Base-by-base conservation (phyloP, 2,329 filamentous ascomycete genomes). In the Ilyonectria sp. region DNA sequence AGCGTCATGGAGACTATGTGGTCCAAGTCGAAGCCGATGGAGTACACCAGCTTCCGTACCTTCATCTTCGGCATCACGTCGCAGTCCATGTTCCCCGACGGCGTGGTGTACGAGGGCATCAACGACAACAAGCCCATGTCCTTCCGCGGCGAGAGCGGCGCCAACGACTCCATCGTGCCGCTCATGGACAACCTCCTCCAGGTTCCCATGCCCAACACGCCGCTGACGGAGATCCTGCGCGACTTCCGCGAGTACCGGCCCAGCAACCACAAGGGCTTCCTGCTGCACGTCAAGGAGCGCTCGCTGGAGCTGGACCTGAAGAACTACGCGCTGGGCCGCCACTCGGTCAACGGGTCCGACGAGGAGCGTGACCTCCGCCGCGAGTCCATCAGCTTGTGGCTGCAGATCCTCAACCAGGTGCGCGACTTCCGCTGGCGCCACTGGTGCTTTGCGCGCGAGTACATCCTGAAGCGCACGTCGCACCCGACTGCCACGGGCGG, bases 11-110 rank as follows among this genome's bases (percentile, higher is more conserved):
- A 96, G 79, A 88, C 85, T 26, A 98, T 98, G 95, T 98, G 95
- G 95, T 87, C 87, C 67, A 93, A 94, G 80, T 96, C 93, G 63
- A 93, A 93, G 74, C 95, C 95, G 2, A 87, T 88, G 19, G 90
- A 94, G 72, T 98, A 98, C 83, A 94, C 93, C 66, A 92, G 89
- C 73, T 98, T 97, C 89, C 92, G 95, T 46, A 97, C 95, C 11
- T 98, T 98, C 85, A 98, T 98, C 83, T 97, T 97, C 78, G 95
- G 95, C 74, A 97, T 98, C 81, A 97, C 94, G 1, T 92, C 90
- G 54, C 95, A 98, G 82, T 92, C 90, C 76, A 97, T 98, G 94
- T 98, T 98, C 81, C 95, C 95, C 9, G 86, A 95, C 70, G 95
- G 95, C 9, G 95, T 98, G 8, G 82, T 97, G 53, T 98, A 98